Base-by-base conservation (phyloP, 371 early-diverging fungal genomes). In the Mortierella sp. region DNA sequence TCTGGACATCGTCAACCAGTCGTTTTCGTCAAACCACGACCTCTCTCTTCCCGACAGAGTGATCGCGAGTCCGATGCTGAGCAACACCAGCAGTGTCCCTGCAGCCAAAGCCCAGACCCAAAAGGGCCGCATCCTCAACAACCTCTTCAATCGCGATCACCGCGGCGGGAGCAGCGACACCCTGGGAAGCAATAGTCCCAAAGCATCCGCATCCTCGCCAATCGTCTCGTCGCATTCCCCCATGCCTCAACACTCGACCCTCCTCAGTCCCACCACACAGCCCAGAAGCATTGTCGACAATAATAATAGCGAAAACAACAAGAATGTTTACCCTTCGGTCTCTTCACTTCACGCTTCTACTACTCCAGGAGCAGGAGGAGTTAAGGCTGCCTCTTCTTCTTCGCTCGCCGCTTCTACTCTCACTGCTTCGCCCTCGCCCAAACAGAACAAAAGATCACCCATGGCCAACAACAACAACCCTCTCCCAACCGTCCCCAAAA, bases 1-100 rank as follows among this genome's bases (percentile, higher is more conserved):
- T 77, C 97, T 97, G 3, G 95, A 93, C 43, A 88, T 98, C 69
- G 89, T 98, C 59, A 92, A 95, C 80, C 95, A 97, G 61, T 98
- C 98, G 76, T 97, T 97, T 78, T 94, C 93, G 75, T 94, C 96
- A 82, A 91, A 91, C 37, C 90, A 90, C 55, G 95, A 95, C 93
- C 83, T 96, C 2, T 90, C 90, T 8, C 91, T 91, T 31, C 92
- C 94, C 0, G 91, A 92, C 57, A 91, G 90, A 13, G 54, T 73
- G 13, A 72, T 76, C 50, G 1, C 70, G 16, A 74, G 67, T 37
- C 78, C 75, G 11, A 34, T 48, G 2, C 43, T 69, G 10, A 31
- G 54, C 31, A 37, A 69, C 43, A n/a, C n/a, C n/a, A 34, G 43
- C 44, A 75, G 54, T 31, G 19, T 48, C 26, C 54, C 69, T 26